These are phyloP conservation scores for Detonula confervacea DNA, from an alignment of 352 stramenopile species.

Conservation along the genomic window DNA sequence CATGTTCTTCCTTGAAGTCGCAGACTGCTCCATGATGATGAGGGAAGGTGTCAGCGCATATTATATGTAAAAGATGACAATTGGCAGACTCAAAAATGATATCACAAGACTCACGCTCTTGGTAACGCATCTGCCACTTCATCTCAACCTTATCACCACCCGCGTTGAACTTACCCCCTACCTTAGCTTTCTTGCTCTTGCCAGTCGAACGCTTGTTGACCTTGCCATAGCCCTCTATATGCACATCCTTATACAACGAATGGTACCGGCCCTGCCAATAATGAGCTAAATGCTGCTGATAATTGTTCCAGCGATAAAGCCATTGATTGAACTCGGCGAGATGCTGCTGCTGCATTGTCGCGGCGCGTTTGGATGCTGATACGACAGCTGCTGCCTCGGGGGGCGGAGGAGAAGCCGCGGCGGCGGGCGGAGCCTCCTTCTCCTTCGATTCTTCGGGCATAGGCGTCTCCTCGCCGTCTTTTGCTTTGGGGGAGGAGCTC, in stretches of 20 bases:
- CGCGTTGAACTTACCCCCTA: no score
- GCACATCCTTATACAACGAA: not conserved
- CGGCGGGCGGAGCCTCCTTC: no score
- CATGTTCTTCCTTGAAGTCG: constrained; percentile 37
- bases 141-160: not conserved
- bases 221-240: not conserved
- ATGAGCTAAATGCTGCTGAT: constrained; percentile 24
- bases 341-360: constrained; percentile 5
- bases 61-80: not conserved
- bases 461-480: no score
- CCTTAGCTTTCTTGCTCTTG: not conserved
- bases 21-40: not conserved
- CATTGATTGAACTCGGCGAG: constrained; percentile 46
- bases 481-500: no score
- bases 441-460: no score
- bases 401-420: no score
- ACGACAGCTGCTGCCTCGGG: no score
- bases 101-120: not conserved
- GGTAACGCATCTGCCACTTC: not conserved
- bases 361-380: no score
- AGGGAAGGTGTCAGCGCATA: not conserved
- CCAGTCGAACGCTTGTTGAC: not conserved
- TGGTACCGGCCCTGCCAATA: constrained; percentile 27
- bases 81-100: not conserved
- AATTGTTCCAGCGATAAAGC: constrained; percentile 32